These are phyloP conservation scores for Ophiognomonia clavigignenti-juglandacearum DNA, from an alignment of 2,329 filamentous ascomycete species.

Conservation along the genomic window DNA sequence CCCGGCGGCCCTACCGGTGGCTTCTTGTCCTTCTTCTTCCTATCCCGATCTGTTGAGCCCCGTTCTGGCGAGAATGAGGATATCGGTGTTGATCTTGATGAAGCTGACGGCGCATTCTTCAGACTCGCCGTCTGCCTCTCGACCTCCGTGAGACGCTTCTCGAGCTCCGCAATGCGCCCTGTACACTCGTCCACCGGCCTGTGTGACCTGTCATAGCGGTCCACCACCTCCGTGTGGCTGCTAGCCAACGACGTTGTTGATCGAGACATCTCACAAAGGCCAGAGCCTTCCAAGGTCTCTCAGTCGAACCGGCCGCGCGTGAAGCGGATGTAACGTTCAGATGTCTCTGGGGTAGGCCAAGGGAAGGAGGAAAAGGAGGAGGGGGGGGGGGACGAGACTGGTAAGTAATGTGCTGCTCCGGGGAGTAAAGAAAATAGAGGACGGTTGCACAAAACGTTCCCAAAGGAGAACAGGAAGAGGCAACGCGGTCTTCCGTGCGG, in stretches of 20 bases:
- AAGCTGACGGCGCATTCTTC: neutral
- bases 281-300: no score
- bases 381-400: neutral
- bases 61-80: neutral
- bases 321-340: neutral
- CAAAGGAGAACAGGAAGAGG: neutral
- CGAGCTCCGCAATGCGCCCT: no score
- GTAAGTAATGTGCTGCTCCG: no score
- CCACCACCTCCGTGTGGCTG: slow-evolving; percentile 9
- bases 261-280: slow-evolving; percentile 8
- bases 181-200: neutral
- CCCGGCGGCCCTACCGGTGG: neutral
- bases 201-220: neutral
- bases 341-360: neutral
- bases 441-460: neutral
- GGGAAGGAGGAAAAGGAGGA: neutral
- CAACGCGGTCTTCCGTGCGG: neutral
- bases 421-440: no score
- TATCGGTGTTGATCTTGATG: neutral
- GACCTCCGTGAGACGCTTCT: neutral
- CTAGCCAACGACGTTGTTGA: slow-evolving; percentile 14
- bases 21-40: neutral
- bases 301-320: no score
- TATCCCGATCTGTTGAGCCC: neutral
- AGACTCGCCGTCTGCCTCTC: neutral